Base-by-base conservation (phyloP, 768 basidiomycete genomes). In the Mycena albidolilacea region DNA sequence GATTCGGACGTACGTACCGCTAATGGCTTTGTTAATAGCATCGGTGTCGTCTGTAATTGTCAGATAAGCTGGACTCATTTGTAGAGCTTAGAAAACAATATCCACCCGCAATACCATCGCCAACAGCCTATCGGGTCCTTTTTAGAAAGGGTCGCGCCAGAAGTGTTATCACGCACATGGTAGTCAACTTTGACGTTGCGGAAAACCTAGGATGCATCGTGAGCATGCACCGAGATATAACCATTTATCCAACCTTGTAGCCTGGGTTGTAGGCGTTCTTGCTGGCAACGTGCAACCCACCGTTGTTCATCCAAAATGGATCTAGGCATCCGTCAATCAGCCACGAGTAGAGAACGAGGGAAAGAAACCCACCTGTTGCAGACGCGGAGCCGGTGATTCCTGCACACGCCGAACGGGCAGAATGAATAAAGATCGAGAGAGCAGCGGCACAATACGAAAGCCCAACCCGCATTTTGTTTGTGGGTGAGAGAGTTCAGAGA, bases 11-110 rank as follows among this genome's bases (percentile, higher is more conserved):
- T 30, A 30, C 67, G 6, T 46, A 68, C 67, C 67, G 58, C 57
- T 68, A 43, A 68, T 68, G 9, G 67, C 67, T 5, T 48, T 68
- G 67, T 68, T 68, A 43, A 68, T 68, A 59, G 57, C 57, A 35
- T 9, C 67, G 35, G 67, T 68, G 30, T 68, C 67, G 41, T 68
- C 67, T 67, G 41, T 12, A 35, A 23, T 30, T 30, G 30, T 30
- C 30, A 30, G 17, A 17, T 19, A 17, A n/a, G 8, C 35, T 67
- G 3, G 4, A 30, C 15, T 1, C 7, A 19, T 15, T 7, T 11
- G 41, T 3, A 17, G 5, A 7, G 38, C 21, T 7, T 9, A 0
- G 10, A 30, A 15, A 15, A 15, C 30, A 30, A 39, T 9, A 57
- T 54, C 6, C 50, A 67, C 65, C 65, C 10, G 57, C 57, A 37